Evolutionary conservation across 169 alveolate genomes (phyloP).

Genomic region (Neospora caninum): DNA sequence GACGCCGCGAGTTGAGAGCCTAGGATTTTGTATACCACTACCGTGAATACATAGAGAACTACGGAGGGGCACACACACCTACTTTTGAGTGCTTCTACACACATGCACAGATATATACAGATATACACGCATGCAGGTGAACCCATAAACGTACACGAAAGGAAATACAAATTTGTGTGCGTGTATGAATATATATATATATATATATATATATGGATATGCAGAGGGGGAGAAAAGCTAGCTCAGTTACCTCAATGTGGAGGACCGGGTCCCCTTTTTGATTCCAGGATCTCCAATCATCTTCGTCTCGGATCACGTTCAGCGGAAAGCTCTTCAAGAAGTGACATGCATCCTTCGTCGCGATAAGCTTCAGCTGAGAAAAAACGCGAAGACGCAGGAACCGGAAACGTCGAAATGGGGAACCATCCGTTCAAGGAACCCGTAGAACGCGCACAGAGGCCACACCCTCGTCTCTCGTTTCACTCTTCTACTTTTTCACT

Average conservation of each 20-base stretch:
- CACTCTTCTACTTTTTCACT: no score
- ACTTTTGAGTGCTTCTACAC: no score
- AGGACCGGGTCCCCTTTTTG: slow-evolving; percentile 61
- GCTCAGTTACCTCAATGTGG: slow-evolving; percentile 53
- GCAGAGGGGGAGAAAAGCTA: background rate
- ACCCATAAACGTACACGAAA: background rate
- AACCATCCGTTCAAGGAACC: background rate
- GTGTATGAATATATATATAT: background rate
- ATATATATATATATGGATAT: background rate
- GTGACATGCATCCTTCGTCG: background rate
- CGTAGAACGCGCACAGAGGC: no score
- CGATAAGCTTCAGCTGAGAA: background rate
- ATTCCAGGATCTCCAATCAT: slow-evolving; percentile 64
- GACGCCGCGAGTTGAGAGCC: no score
- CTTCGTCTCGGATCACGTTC: slow-evolving; percentile 29
- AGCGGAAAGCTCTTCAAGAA: background rate
- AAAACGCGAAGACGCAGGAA: background rate
- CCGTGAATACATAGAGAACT: no score
- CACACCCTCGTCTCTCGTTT: no score
- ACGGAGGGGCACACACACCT: no score
- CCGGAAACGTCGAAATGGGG: background rate
- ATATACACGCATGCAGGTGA: background rate
- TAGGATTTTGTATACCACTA: no score
- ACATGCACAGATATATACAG: background rate
- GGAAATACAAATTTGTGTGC: no score